Base-by-base conservation (phyloP, 2,329 filamentous ascomycete genomes). In the Xylaria polymorpha region DNA sequence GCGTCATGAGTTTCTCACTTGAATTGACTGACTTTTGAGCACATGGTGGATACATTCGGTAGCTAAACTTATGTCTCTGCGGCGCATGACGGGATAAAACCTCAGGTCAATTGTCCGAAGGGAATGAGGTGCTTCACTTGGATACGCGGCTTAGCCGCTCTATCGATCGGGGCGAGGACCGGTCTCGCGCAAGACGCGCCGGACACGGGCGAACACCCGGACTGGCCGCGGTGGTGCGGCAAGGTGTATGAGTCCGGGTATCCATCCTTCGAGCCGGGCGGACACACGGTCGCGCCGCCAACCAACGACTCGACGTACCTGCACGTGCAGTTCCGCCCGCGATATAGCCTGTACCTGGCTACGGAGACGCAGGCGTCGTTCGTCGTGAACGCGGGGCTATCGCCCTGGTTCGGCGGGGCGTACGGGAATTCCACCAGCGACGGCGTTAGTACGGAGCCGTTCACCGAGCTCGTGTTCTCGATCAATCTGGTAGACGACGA, bases 151-250 rank as follows among this genome's bases (percentile, higher is more conserved):
- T 8, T 68, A 1, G 53, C 66, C 53, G 68, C 58, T 1, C 46
- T 63, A 0, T 41, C 46, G 12, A 35, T 50, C 12, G 44, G 55
- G 15, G 14, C 2, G 9, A n/a, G 50, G 2, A 8, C 22, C 12
- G 62, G 44, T 4, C 37, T 37, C 29, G 73, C 74, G 0, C 74
- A 76, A 25, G 72, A 71, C n/a, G 68, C 72, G 46, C 72, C 82
- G 1, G 67, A 76, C n/a, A 74, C 82, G 1, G 82, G 82, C 1
- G 75, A 80, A 14, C 79, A 84, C 67, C 75, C 80, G 0, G 82
- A 83, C 56, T 83, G 81, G 82, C 80, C 80, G 14, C 77, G 83
- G 53, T 85, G 83, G 83, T 85, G 83, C 67, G 83, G 83, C 20
- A 85, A 85, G 63, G 83, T 81, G 4, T 85, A 85, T 70, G 70